Evolutionary conservation across 2,329 filamentous ascomycete genomes (phyloP).

Genomic region (Ciborinia camelliae): DNA sequence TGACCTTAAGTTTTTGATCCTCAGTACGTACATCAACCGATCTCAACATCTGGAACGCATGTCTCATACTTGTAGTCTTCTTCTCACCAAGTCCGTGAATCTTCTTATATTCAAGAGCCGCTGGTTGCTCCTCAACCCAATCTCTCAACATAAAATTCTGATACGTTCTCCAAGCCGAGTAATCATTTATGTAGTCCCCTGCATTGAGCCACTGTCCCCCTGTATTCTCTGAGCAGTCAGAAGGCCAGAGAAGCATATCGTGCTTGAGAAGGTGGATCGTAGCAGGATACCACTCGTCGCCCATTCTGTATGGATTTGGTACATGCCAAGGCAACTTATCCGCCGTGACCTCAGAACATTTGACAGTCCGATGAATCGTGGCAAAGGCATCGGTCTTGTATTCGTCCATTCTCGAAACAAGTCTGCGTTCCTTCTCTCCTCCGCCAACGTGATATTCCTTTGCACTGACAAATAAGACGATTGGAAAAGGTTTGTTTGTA

Average conservation of each 20-base stretch:
- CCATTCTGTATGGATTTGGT: not conserved
- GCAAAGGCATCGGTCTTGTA: not conserved
- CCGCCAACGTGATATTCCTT: not conserved
- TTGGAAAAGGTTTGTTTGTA: no score
- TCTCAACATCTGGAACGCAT: not conserved
- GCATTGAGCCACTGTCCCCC: not conserved
- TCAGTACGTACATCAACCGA: not conserved
- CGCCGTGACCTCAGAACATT: not conserved
- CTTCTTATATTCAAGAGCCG: not conserved
- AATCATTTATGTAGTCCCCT: not conserved
- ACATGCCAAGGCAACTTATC: no score
- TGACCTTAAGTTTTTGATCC: not conserved
- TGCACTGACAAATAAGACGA: not conserved
- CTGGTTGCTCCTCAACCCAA: constrained; percentile 1
- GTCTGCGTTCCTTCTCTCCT: not conserved
- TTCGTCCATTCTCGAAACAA: not conserved
- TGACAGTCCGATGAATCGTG: accelerated
- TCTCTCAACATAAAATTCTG: not conserved
- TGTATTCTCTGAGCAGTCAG: not conserved
- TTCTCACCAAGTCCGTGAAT: not conserved
- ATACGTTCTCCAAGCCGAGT: not conserved
- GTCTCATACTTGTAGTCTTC: not conserved
- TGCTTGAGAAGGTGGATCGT: not conserved
- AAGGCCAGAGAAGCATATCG: not conserved
- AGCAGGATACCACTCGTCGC: not conserved